A percentile compares a stretch with the other conserved stretches of the same genome.
Evolutionary conservation across 371 early-diverging fungal genomes (phyloP).

Genomic region (Apophysomyces sp.): DNA sequence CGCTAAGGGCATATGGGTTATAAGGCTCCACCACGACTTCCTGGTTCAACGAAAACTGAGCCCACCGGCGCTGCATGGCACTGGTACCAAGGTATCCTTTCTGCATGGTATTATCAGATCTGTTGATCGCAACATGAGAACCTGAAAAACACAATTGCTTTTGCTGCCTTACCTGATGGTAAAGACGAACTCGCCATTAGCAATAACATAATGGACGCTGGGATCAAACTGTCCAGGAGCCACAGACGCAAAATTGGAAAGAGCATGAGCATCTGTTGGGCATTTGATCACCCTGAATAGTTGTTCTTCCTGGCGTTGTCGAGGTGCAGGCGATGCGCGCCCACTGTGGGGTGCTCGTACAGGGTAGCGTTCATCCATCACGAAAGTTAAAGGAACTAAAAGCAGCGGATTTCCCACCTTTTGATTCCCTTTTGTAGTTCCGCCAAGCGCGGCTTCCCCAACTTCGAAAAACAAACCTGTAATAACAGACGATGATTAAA

Average conservation of each 20-base stretch:
- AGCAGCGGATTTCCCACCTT: too few species aligned
- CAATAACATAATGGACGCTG: constrained; percentile 65
- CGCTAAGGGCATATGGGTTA: constrained; percentile 61
- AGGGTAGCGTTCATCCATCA: background rate
- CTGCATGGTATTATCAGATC: constrained; percentile 55
- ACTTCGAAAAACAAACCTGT: too few species aligned
- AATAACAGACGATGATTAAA: too few species aligned
- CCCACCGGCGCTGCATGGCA: constrained; percentile 84
- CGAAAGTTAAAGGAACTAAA: too few species aligned
- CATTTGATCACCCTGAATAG: constrained; percentile 50
- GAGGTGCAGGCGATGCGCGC: background rate
- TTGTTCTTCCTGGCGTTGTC: background rate
- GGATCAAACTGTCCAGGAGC: constrained; percentile 73
- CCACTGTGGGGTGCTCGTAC: background rate
- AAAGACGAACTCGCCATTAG: constrained; percentile 78
- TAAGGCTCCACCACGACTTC: constrained; percentile 79
- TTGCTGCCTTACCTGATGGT: constrained; percentile 62
- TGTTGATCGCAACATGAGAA: constrained; percentile 14
- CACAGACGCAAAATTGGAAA: constrained; percentile 79
- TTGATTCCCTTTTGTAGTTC: too few species aligned
- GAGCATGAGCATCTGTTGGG: constrained; percentile 67
- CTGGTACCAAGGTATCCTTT: constrained; percentile 76
- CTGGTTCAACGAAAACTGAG: constrained; percentile 78
- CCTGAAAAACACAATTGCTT: background rate
- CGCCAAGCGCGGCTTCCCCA: too few species aligned